Conservation (phyloP, 495 filamentous ascomycete species). For the Penicilliopsis zonata region DNA sequence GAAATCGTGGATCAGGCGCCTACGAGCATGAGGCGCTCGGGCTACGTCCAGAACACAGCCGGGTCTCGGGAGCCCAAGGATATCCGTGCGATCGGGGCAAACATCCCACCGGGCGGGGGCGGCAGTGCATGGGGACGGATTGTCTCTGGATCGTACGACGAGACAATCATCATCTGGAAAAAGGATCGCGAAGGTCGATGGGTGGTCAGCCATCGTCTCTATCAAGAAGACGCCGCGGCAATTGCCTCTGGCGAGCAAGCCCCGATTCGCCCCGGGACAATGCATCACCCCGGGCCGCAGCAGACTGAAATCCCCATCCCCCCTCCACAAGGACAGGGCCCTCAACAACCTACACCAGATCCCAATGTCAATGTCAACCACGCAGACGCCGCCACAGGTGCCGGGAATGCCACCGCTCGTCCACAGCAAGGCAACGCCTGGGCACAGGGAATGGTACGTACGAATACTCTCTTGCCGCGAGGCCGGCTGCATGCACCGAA, state of each 20-base stretch:
- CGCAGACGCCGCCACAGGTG: neutral
- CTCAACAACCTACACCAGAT: neutral
- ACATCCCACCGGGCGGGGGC: conserved; percentile 77
- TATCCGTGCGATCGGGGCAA: conserved; percentile 66
- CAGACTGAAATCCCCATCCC: neutral
- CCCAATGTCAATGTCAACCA: neutral
- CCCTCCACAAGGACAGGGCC: neutral
- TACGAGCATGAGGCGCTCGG: conserved; percentile 33
- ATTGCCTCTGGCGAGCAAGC: conserved; percentile 21
- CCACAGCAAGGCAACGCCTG: neutral
- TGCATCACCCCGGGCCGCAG: conserved; percentile 2
- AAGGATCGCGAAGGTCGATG: conserved; percentile 71
- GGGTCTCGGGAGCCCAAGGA: conserved; percentile 66
- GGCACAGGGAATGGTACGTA: neutral
- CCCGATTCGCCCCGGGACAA: neutral
- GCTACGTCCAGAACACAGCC: conserved; percentile 46
- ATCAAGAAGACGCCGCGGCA: conserved; percentile 49
- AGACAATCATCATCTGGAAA: conserved; percentile 89
- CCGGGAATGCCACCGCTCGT: neutral
- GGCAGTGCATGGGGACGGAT: conserved; percentile 79
- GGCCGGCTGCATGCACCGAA: conserved; percentile 3
- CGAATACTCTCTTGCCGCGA: neutral
- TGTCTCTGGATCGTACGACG: conserved; percentile 91
- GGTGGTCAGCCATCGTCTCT: conserved; percentile 57
- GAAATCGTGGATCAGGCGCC: conserved; percentile 28